Conservation (phyloP, 2,329 filamentous ascomycete genomes). For the Aschersonia sp. region DNA sequence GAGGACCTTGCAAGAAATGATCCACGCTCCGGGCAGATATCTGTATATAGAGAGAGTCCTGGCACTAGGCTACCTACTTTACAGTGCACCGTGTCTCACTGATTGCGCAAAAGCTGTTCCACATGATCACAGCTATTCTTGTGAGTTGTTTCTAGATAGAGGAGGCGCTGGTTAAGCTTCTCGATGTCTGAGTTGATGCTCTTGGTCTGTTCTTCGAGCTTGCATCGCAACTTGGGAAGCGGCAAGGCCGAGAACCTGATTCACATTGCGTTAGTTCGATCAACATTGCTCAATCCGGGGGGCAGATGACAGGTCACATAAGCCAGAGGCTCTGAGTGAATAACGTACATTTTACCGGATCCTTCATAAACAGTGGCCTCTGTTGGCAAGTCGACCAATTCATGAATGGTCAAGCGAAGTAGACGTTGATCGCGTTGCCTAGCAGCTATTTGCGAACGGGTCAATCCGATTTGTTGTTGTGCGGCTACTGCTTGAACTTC, state of each 20-base stretch:
- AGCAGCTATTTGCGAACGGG: slow-evolving; percentile 66
- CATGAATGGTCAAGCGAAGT: slow-evolving; percentile 71
- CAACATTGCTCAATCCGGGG: not conserved
- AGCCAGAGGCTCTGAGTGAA: too few relatives aligned
- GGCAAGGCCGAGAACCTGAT: slow-evolving; percentile 76
- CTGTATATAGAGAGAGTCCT: too few relatives aligned
- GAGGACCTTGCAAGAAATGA: too few relatives aligned
- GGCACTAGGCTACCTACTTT: too few relatives aligned
- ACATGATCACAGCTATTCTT: slow-evolving; percentile 89
- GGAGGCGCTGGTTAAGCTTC: slow-evolving; percentile 72
- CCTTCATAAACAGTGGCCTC: slow-evolving; percentile 83
- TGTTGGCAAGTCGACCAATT: slow-evolving; percentile 61
- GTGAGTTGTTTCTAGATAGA: slow-evolving; percentile 88
- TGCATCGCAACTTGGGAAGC: slow-evolving; percentile 55
- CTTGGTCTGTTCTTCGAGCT: slow-evolving; percentile 60
- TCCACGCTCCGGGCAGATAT: too few relatives aligned
- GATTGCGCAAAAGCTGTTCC: slow-evolving; percentile 64
- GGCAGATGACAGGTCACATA: not conserved
- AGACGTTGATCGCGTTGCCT: slow-evolving; percentile 85
- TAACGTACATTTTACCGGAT: slow-evolving; percentile 82
- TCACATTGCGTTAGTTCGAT: not conserved
- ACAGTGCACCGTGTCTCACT: slow-evolving; percentile 7
- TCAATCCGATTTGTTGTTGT: slow-evolving; percentile 82
- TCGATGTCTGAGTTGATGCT: slow-evolving; percentile 65
- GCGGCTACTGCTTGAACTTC: slow-evolving; percentile 77